Evolutionary conservation across 106 monocot species (phyloP).

Genomic region (Hemerocallis citrina): DNA sequence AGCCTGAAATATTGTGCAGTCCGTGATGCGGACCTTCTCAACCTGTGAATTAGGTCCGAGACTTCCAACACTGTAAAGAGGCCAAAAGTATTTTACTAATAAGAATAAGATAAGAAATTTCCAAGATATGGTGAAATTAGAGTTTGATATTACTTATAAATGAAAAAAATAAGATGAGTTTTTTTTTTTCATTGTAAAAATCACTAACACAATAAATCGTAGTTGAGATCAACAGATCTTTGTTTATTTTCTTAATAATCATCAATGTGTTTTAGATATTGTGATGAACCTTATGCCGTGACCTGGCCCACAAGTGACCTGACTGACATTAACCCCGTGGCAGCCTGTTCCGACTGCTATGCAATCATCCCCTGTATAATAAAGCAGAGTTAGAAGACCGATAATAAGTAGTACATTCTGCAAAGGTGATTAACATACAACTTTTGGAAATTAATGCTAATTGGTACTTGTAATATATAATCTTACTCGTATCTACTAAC

Average conservation of each 20-base stretch:
- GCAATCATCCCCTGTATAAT: constrained; percentile 14
- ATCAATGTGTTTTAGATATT: too few relatives aligned
- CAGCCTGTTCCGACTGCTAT: constrained; percentile 4
- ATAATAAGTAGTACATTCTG: neutral
- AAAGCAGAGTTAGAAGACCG: neutral
- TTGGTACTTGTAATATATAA: neutral
- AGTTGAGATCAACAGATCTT: neutral
- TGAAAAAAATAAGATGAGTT: neutral
- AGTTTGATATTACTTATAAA: neutral
- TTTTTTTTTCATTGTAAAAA: neutral
- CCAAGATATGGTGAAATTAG: too few relatives aligned
- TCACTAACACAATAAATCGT: neutral
- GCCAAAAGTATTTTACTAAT: neutral
- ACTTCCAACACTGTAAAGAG: constrained; percentile 11
- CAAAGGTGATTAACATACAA: too few relatives aligned
- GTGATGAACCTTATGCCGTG: constrained; percentile 10
- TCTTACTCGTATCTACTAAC: neutral
- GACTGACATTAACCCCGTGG: constrained; percentile 9
- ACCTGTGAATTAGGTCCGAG: constrained; percentile 4
- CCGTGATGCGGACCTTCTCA: constrained; percentile 1
- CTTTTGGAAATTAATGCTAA: neutral
- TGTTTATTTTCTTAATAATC: neutral
- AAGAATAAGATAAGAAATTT: neutral
- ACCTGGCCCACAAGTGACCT: constrained; percentile 12
- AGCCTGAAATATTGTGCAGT: constrained; percentile 4